A percentile compares a stretch with the other conserved stretches of the same genome.
Conservation (phyloP, 257 asterid species). For the Jaltomata sinuosa region DNA sequence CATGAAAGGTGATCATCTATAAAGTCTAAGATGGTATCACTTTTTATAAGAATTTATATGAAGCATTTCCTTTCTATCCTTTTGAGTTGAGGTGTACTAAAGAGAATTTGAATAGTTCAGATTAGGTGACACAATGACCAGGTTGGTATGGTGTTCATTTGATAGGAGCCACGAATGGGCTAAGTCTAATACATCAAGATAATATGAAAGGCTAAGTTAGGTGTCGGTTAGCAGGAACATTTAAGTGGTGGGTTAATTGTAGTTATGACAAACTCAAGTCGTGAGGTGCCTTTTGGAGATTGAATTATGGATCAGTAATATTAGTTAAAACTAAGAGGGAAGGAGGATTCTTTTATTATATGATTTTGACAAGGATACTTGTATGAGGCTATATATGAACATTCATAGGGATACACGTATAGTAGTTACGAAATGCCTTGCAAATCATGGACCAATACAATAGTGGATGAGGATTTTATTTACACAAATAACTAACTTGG, state of each 20-base stretch:
- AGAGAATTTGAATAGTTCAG: too few relatives aligned
- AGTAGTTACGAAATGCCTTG: neutral
- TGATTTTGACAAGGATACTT: neutral
- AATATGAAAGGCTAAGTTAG: neutral
- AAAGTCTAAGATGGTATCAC: neutral
- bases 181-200: too few relatives aligned
- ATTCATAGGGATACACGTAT: neutral
- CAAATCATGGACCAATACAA: too few relatives aligned
- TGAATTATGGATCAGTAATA: too few relatives aligned
- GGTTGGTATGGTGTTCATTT: too few relatives aligned
- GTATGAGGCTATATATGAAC: neutral
- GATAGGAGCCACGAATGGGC: neutral
- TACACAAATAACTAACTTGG: too few relatives aligned
- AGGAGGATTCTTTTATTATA: too few relatives aligned
- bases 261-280: neutral
- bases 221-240: too few relatives aligned
- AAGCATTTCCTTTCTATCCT: neutral
- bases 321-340: neutral
- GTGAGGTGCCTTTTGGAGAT: neutral
- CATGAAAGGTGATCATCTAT: too few relatives aligned
- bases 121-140: neutral
- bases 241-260: neutral
- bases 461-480: too few relatives aligned
- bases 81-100: neutral
- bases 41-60: too few relatives aligned